Evolutionary conservation across 331 rosid species (phyloP).

Genomic region (Malus hybrid): DNA sequence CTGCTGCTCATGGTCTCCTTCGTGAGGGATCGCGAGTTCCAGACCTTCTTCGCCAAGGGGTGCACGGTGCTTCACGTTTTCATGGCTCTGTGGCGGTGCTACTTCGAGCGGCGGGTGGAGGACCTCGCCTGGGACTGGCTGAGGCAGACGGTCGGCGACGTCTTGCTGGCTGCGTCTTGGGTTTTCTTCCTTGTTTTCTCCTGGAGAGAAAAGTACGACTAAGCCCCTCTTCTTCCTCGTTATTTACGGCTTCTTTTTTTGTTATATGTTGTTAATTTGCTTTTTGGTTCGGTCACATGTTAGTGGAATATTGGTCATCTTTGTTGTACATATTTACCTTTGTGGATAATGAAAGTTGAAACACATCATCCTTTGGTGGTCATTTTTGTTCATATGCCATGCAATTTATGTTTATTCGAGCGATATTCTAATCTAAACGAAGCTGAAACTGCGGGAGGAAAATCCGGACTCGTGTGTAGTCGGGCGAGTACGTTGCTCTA

Average conservation of each 20-base stretch:
- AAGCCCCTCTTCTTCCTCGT: neutral
- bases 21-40: slow-evolving; percentile 75
- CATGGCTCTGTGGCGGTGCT: slow-evolving; percentile 84
- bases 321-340: no score
- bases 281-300: neutral
- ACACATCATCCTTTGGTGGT: no score
- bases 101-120: slow-evolving; percentile 77
- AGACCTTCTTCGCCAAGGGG: slow-evolving; percentile 76
- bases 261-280: neutral
- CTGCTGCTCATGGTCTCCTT: slow-evolving; percentile 82
- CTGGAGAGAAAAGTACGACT: slow-evolving; percentile 95
- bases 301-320: no score
- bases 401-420: no score
- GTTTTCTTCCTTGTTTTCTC: slow-evolving; percentile 75
- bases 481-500: no score
- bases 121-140: slow-evolving; percentile 94
- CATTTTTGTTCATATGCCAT: no score
- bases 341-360: no score
- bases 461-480: no score
- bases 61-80: slow-evolving; percentile 59
- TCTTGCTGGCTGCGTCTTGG: slow-evolving; percentile 75
- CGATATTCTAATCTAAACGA: no score
- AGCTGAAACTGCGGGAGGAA: no score
- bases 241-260: neutral
- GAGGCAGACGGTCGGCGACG: slow-evolving; percentile 84